phyloP scores from a whole-genome alignment of 345 rosid genomes.

The Aethionema arabicum region DNA sequence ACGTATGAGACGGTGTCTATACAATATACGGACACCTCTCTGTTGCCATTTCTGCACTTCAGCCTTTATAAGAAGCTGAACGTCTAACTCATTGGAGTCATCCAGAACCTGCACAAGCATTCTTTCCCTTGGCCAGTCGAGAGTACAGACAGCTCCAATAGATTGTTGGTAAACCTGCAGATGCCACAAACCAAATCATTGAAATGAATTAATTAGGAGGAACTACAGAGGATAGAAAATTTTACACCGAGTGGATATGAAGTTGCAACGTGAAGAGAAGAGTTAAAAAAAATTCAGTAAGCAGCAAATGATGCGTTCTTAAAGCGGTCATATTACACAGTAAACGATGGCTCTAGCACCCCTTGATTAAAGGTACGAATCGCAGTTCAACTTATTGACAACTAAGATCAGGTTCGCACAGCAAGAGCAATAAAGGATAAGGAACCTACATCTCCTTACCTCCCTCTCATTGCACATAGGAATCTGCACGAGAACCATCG shows the following conservation, averaged over 20 bases:
- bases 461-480: slow-evolving; percentile 60
- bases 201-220: neutral
- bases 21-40: slow-evolving; percentile 66
- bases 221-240: too few species aligned
- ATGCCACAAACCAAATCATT: neutral
- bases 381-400: too few species aligned
- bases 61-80: slow-evolving; percentile 61
- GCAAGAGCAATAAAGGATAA: slow-evolving; percentile 13
- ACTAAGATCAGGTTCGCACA: neutral
- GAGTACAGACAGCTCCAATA: slow-evolving; percentile 65
- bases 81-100: slow-evolving; percentile 60
- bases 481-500: slow-evolving; percentile 81
- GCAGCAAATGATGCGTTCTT: too few species aligned
- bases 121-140: slow-evolving; percentile 80
- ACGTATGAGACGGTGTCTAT: slow-evolving; percentile 74
- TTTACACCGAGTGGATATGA: too few species aligned
- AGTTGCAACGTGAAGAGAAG: too few species aligned
- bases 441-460: slow-evolving; percentile 55
- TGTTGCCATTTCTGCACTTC: slow-evolving; percentile 70
- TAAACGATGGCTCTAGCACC: too few species aligned
- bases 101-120: slow-evolving; percentile 76
- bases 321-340: too few species aligned
- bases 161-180: slow-evolving; percentile 68
- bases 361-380: too few species aligned
- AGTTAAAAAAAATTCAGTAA: too few species aligned